These are phyloP conservation scores for Aureobasidium sp. DNA, from an alignment of 2,329 filamentous ascomycete species.

Conservation along the genomic window DNA sequence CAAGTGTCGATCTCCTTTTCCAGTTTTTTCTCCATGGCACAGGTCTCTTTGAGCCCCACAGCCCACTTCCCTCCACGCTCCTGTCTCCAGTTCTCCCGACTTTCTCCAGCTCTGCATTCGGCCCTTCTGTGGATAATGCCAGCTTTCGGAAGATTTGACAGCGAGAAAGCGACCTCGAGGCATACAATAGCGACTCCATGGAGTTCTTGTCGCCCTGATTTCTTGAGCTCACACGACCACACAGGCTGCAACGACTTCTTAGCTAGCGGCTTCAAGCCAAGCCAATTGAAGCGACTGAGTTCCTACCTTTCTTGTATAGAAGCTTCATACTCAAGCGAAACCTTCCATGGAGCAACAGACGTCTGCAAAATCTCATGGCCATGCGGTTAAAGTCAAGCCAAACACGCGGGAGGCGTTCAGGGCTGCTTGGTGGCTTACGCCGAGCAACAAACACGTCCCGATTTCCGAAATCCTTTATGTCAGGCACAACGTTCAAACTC, in stretches of 20 bases:
- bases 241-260: neutral
- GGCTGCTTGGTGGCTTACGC: conserved; percentile 5
- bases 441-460: neutral
- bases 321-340: neutral
- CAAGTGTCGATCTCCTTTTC: conserved; percentile 1
- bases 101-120: conserved; percentile 37
- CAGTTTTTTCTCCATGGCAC: conserved; percentile 11
- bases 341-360: neutral
- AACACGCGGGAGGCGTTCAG: conserved; percentile 6
- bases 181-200: neutral
- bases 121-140: conserved; percentile 13
- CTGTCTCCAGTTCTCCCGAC: conserved; percentile 48
- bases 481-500: neutral
- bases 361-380: neutral
- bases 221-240: neutral
- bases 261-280: neutral
- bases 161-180: neutral
- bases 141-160: conserved; percentile 1
- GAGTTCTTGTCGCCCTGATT: neutral
- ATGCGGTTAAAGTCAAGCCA: conserved; percentile 11
- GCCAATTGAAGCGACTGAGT: neutral
- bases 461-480: neutral
- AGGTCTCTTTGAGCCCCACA: conserved; percentile 19
- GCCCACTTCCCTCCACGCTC: conserved; percentile 31
- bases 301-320: neutral